Percentiles rank a stretch among this genome's conserved stretches.
These are phyloP conservation scores for Anisogramma anomala DNA, from an alignment of 2,329 filamentous ascomycete genomes.

Conservation along the genomic window DNA sequence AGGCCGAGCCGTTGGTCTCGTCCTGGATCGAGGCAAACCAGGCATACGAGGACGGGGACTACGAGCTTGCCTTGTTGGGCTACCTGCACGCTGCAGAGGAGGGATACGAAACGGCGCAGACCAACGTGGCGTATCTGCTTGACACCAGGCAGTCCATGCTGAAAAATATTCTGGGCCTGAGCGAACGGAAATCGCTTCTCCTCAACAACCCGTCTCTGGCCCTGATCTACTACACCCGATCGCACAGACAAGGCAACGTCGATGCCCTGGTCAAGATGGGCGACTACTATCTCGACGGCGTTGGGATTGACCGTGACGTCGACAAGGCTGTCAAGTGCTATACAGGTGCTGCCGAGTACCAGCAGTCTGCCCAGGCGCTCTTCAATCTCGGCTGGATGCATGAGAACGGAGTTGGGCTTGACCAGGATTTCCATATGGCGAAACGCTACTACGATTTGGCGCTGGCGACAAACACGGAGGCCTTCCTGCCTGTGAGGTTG, in stretches of 20 bases:
- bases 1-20: conserved; percentile 60
- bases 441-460: conserved; percentile 94
- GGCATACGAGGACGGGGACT: conserved; percentile 68
- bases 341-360: conserved; percentile 77
- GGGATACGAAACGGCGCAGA: conserved; percentile 79
- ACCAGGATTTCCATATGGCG: conserved; percentile 92
- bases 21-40: conserved; percentile 74
- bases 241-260: conserved; percentile 82
- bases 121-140: conserved; percentile 78
- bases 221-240: conserved; percentile 89
- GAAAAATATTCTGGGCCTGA: conserved; percentile 40
- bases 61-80: conserved; percentile 66
- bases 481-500: conserved; percentile 83
- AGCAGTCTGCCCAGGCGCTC: conserved; percentile 85
- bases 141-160: conserved; percentile 58
- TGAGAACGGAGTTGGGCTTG: conserved; percentile 85
- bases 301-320: conserved; percentile 59
- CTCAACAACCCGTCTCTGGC: conserved; percentile 51
- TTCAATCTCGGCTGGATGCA: conserved; percentile 99
- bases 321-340: conserved; percentile 92
- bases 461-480: conserved; percentile 80
- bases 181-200: conserved; percentile 25
- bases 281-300: conserved; percentile 83
- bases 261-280: conserved; percentile 97
- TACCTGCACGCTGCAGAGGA: conserved; percentile 87